Percentiles rank a stretch among this genome's conserved stretches.
phyloP scores from a whole-genome alignment of 192 early-diverging fungal species.

The Coemansia sp. region DNA sequence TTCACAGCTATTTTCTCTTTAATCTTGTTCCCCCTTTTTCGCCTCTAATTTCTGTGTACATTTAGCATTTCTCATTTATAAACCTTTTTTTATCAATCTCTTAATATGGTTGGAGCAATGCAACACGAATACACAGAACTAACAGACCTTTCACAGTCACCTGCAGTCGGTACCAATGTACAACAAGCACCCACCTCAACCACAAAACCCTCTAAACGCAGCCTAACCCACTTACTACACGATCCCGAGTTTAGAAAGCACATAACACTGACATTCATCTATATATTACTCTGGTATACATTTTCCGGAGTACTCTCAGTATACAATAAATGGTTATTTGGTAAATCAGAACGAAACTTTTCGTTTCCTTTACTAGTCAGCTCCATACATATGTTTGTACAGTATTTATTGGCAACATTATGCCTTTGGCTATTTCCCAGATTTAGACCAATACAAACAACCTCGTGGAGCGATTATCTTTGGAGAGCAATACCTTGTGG shows the following conservation, averaged over 20 bases:
- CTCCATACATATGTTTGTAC: conserved; percentile 79
- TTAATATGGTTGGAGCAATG: conserved; percentile 7
- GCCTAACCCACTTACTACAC: conserved; percentile 12
- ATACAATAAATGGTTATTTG: conserved; percentile 96
- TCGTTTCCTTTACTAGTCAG: conserved; percentile 85
- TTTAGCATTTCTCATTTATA: background rate
- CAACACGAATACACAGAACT: conserved; percentile 46
- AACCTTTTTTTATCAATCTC: background rate
- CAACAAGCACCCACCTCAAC: background rate
- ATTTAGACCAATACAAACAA: conserved; percentile 58
- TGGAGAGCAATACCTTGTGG: conserved; percentile 83
- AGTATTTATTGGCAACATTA: conserved; percentile 61
- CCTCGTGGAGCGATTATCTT: conserved; percentile 55
- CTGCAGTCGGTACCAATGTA: no score
- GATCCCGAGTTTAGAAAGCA: conserved; percentile 27
- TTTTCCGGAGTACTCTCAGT: conserved; percentile 73
- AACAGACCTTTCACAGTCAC: conserved; percentile 25
- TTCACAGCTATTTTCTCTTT: background rate
- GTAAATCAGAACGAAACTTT: conserved; percentile 74
- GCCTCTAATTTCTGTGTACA: background rate
- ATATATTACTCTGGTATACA: conserved; percentile 56
- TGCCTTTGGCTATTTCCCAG: conserved; percentile 58
- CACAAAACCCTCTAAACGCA: background rate
- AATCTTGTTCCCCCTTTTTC: background rate
- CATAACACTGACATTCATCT: conserved; percentile 36